Percentiles rank a stretch among this genome's conserved stretches.
These are phyloP conservation scores for Excoecaria cochinchinensis DNA, from an alignment of 345 rosid genomes.

Conservation along the genomic window DNA sequence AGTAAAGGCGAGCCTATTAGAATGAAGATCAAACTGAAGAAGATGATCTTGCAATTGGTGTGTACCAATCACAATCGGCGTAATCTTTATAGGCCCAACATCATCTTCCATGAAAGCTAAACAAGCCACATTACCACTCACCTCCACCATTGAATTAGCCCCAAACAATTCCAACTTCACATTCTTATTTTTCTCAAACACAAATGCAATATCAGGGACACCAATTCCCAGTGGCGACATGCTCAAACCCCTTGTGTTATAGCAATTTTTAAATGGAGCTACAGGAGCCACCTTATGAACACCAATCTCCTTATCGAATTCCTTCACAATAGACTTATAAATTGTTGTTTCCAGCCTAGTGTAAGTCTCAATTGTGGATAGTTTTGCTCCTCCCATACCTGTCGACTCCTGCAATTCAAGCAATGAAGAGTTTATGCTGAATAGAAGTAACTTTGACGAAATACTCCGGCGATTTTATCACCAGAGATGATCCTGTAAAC, in stretches of 20 bases:
- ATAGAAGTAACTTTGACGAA: conserved; percentile 23
- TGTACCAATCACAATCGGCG: conserved; percentile 18
- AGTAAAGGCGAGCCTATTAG: conserved; percentile 12
- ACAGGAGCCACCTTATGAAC: conserved; percentile 18
- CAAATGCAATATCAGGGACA: conserved; percentile 19
- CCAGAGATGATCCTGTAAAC: no score
- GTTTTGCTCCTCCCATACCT: conserved; percentile 15
- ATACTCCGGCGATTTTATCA: neutral
- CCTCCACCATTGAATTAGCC: conserved; percentile 27
- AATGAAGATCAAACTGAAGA: conserved; percentile 13
- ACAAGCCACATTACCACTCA: conserved; percentile 20
- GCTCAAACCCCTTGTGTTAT: neutral
- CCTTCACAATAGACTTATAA: conserved; percentile 14
- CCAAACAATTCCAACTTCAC: conserved; percentile 26
- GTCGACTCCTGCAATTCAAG: conserved; percentile 12
- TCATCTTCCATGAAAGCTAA: conserved; percentile 27
- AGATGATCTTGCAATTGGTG: conserved; percentile 22
- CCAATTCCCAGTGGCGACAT: conserved; percentile 12
- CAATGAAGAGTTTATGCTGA: conserved; percentile 14
- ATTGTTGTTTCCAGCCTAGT: conserved; percentile 17
- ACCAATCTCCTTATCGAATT: conserved; percentile 14
- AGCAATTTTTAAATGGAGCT: conserved; percentile 23
- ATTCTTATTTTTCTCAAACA: conserved; percentile 16
- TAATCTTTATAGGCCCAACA: neutral
- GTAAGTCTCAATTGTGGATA: conserved; percentile 16